A percentile compares a stretch with the other conserved stretches of the same genome.
Conservation (phyloP, 371 early-diverging fungal genomes). For the Mortierella sp. region DNA sequence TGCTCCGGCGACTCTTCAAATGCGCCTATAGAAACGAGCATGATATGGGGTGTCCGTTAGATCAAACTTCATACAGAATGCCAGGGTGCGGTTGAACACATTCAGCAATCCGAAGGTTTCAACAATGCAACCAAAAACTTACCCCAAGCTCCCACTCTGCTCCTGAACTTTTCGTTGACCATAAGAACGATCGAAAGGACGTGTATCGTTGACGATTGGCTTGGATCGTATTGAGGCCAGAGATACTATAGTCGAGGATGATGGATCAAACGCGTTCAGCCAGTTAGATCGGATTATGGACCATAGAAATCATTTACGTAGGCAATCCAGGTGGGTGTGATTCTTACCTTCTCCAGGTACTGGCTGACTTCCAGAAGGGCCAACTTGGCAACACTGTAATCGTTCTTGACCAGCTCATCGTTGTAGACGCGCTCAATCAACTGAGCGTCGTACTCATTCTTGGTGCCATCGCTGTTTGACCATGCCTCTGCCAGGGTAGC, state of each 20-base stretch:
- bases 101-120: too few species aligned
- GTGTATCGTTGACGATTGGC: constrained; percentile 66
- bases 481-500: constrained; percentile 63
- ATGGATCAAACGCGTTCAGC: not conserved
- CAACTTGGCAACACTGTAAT: constrained; percentile 68
- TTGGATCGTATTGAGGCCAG: constrained; percentile 78
- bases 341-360: constrained; percentile 82
- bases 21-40: constrained; percentile 55
- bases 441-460: constrained; percentile 63
- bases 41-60: not conserved
- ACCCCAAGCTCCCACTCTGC: constrained; percentile 75
- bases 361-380: constrained; percentile 81
- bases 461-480: constrained; percentile 24
- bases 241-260: constrained; percentile 66
- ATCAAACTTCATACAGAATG: too few species aligned
- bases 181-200: constrained; percentile 85
- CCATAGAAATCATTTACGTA: not conserved
- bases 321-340: not conserved
- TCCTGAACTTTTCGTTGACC: constrained; percentile 88
- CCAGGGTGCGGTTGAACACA: too few species aligned
- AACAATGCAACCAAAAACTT: constrained; percentile 29
- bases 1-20: constrained; percentile 64
- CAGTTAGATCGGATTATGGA: not conserved
- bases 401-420: constrained; percentile 65
- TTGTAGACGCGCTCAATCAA: constrained; percentile 72